A percentile compares a stretch with the other conserved stretches of the same genome.
phyloP scores from a whole-genome alignment of 768 basidiomycete genomes.

The Lactifluus volemus region DNA sequence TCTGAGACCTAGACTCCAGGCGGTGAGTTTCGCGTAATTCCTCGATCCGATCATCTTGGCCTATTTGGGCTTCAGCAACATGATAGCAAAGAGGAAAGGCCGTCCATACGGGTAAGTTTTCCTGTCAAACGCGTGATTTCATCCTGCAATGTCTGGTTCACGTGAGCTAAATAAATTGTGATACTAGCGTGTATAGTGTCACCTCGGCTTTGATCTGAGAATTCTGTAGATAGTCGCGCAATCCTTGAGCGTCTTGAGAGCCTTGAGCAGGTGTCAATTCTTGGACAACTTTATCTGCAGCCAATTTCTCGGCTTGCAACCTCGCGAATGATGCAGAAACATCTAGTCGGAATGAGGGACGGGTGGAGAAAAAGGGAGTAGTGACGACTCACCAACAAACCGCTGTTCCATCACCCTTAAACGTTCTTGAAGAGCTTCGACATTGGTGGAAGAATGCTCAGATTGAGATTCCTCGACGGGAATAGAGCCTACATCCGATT shows the following conservation, averaged over 20 bases:
- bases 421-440: constrained; percentile 56
- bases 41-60: constrained; percentile 75
- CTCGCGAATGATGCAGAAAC: constrained; percentile 71
- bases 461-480: not conserved
- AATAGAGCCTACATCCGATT: not conserved
- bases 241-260: constrained; percentile 51
- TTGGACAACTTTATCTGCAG: constrained; percentile 57
- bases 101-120: constrained; percentile 58
- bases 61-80: constrained; percentile 32
- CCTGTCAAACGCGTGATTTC: constrained; percentile 69
- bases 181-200: constrained; percentile 19
- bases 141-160: constrained; percentile 52
- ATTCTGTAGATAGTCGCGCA: constrained; percentile 67
- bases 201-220: constrained; percentile 65
- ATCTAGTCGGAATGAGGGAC: constrained; percentile 36
- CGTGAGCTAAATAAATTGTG: not conserved
- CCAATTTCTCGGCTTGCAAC: constrained; percentile 61
- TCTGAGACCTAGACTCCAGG: constrained; percentile 72
- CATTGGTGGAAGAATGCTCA: constrained; percentile 21
- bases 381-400: constrained; percentile 48
- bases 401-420: constrained; percentile 67
- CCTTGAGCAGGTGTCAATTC: constrained; percentile 66
- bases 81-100: not conserved
- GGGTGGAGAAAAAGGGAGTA: not conserved
- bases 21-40: constrained; percentile 80